These are phyloP conservation scores for Hydnum rufescens DNA, from an alignment of 768 basidiomycete genomes.

Conservation along the genomic window DNA sequence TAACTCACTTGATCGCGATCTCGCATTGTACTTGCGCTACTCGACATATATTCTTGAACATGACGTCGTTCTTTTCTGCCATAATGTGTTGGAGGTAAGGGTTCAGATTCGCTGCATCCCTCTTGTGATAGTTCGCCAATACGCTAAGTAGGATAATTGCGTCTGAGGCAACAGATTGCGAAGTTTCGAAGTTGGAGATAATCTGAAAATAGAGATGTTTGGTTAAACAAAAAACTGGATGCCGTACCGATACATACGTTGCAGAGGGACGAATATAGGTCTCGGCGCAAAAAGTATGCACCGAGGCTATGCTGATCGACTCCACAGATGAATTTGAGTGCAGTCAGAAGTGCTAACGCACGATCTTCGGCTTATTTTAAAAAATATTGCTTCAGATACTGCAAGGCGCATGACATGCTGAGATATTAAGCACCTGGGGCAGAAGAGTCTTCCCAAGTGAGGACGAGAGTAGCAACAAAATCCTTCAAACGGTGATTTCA, in stretches of 20 bases:
- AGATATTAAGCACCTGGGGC: no score
- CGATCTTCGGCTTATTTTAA: neutral
- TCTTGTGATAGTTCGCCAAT: conserved; percentile 52
- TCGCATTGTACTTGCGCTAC: conserved; percentile 33
- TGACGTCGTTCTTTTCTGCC: conserved; percentile 26
- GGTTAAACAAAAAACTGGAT: neutral
- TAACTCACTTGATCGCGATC: conserved; percentile 29
- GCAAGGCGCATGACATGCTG: no score
- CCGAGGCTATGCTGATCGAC: conserved; percentile 46
- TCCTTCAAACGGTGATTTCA: conserved; percentile 19
- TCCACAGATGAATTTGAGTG: conserved; percentile 36
- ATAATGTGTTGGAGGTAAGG: conserved; percentile 37
- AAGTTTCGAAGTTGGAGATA: conserved; percentile 20
- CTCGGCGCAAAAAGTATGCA: conserved; percentile 44
- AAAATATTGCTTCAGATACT: conserved; percentile 11
- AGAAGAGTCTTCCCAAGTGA: conserved; percentile 25
- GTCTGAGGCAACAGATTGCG: conserved; percentile 35
- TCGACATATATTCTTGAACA: conserved; percentile 41
- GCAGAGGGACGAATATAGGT: conserved; percentile 36
- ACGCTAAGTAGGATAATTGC: conserved; percentile 38
- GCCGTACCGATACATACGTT: conserved; percentile 19
- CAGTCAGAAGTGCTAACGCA: conserved; percentile 26
- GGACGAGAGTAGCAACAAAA: conserved; percentile 29
- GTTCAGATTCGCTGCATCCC: conserved; percentile 49
- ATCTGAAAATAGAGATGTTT: neutral